These are phyloP conservation scores for Xanthoconium stramineum DNA, from an alignment of 768 basidiomycete species.

Conservation along the genomic window DNA sequence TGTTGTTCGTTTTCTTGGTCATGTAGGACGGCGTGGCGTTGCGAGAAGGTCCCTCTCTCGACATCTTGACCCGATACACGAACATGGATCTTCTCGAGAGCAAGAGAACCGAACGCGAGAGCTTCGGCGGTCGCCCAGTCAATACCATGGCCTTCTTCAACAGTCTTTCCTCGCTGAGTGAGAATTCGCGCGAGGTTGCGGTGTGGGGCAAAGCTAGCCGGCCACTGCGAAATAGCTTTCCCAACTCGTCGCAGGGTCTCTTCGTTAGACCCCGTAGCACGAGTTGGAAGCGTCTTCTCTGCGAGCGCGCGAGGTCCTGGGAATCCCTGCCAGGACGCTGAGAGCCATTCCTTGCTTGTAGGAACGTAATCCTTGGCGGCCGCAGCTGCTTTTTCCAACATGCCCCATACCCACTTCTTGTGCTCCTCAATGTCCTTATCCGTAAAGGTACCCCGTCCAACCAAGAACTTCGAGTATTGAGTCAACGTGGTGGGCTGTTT, in stretches of 20 bases:
- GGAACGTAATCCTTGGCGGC: constrained; percentile 95
- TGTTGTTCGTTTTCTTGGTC: constrained; percentile 92
- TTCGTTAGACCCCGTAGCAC: constrained; percentile 76
- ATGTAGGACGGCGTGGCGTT: constrained; percentile 95
- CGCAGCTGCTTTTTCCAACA: constrained; percentile 95
- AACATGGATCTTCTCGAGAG: constrained; percentile 90
- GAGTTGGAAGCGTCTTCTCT: constrained; percentile 88
- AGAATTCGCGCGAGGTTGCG: constrained; percentile 95
- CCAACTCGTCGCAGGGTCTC: constrained; percentile 81
- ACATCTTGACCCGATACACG: constrained; percentile 98
- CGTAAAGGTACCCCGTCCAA: constrained; percentile 90
- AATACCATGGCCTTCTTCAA: constrained; percentile 87
- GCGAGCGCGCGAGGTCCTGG: constrained; percentile 95
- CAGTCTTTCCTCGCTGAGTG: constrained; percentile 78
- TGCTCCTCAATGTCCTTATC: constrained; percentile 97
- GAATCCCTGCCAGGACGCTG: constrained; percentile 97
- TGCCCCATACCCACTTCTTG: constrained; percentile 99
- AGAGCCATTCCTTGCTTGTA: constrained; percentile 94
- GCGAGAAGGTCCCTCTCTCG: constrained; percentile 98
- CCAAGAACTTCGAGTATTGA: constrained; percentile 87
- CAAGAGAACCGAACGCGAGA: constrained; percentile 91
- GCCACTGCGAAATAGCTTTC: constrained; percentile 82
- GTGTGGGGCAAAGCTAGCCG: constrained; percentile 82
- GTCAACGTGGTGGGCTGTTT: constrained; percentile 90
- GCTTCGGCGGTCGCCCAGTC: constrained; percentile 99